Conservation (phyloP, 2,329 filamentous ascomycete species). For the Aspergillus terreus region DNA sequence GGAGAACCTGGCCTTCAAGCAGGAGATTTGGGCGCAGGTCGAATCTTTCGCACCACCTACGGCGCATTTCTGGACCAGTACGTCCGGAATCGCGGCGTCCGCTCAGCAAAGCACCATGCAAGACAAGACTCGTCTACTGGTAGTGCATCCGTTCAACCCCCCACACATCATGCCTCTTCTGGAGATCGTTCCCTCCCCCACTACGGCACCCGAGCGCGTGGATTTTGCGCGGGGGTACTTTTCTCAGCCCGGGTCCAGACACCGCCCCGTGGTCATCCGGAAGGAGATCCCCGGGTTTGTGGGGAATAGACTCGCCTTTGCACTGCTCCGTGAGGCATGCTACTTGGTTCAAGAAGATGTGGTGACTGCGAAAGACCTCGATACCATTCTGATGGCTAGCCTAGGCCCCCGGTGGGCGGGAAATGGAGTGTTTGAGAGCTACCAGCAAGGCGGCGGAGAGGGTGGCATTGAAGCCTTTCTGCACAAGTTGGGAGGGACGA, state of each 20-base stretch:
- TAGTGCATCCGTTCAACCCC: slow-evolving; percentile 61
- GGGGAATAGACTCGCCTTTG: slow-evolving; percentile 56
- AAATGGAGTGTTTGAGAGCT: slow-evolving; percentile 56
- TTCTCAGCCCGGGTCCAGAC: slow-evolving; percentile 13
- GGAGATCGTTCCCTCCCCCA: slow-evolving; percentile 53
- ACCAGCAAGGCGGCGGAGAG: slow-evolving; percentile 56
- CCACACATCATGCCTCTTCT: slow-evolving; percentile 60
- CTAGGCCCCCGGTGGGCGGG: slow-evolving; percentile 56
- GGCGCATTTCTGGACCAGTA: slow-evolving; percentile 56
- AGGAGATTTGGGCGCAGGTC: slow-evolving; percentile 49
- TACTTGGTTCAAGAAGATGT: slow-evolving; percentile 54
- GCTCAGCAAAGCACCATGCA: slow-evolving; percentile 44
- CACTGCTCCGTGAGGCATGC: slow-evolving; percentile 53
- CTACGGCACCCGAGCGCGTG: slow-evolving; percentile 32
- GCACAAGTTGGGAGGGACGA: slow-evolving; percentile 54
- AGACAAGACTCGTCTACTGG: slow-evolving; percentile 45
- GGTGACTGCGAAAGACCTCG: slow-evolving; percentile 50
- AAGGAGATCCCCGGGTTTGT: slow-evolving; percentile 56
- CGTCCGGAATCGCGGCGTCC: slow-evolving; percentile 55
- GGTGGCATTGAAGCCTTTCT: slow-evolving; percentile 53
- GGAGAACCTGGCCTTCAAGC: slow-evolving; percentile 52
- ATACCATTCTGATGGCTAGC: slow-evolving; percentile 49
- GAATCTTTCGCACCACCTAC: slow-evolving; percentile 41
- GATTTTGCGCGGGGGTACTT: slow-evolving; percentile 41
- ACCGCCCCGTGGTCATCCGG: slow-evolving; percentile 47